Base-by-base conservation (phyloP, 2,329 filamentous ascomycete genomes). In the Alternaria arborescens region DNA sequence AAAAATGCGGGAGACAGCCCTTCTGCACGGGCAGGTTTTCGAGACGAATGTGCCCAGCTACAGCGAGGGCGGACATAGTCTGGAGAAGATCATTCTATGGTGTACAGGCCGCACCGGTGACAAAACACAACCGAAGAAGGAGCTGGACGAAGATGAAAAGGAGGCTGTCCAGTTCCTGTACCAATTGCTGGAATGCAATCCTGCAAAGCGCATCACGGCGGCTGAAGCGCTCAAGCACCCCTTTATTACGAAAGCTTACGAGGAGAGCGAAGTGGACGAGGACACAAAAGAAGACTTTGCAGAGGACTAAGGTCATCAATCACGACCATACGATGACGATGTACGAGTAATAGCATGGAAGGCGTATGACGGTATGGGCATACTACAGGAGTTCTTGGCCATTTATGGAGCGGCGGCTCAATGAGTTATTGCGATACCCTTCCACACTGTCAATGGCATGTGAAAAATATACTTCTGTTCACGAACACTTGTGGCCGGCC, bases 1-100 rank as follows among this genome's bases (percentile, higher is more conserved):
- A 74, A 88, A 89, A 60, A 98, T 99, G 94, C 91, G 90, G 74
- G 83, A 87, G 34, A 91, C 91, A 3, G 93, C 92, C 0, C 83
- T 93, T 18, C 83, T 97, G 52, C 95, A 99, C 74, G 95, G 95
- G 1, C 92, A 94, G 71, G 88, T 97, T 59, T 93, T 98, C 65
- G 93, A 99, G 79, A 95, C 92, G 0, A 97, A 88, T 61, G 93
- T 99, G 58, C 94, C 94, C 1, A 97, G 92, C 1, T 91, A 99
- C 68, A 92, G 92, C 43, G 88, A 91, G 67, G 87, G 88, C 43
- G 95, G 95, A 0, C 97, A 97, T 77, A 89, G 87, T 5, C 88
- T 97, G 70, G 93, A 97, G 79, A 95, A 97, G 81, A 95, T 99
- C 69, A 90, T 99, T 65, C 84, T 97, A 50, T 99, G 95, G 95